phyloP scores from a whole-genome alignment of 768 basidiomycete genomes.

The Podaxis sp. region DNA sequence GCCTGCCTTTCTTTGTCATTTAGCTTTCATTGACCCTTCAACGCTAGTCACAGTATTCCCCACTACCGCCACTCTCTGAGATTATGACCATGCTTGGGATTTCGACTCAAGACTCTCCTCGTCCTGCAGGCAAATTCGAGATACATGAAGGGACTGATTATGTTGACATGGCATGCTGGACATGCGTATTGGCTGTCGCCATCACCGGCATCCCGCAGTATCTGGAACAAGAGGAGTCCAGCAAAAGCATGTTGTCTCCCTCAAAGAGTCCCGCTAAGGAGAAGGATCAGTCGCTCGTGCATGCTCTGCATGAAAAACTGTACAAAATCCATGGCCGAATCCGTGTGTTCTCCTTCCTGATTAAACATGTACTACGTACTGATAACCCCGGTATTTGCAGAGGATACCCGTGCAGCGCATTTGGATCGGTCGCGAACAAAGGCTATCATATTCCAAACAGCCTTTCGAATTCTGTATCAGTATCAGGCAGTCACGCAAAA shows the following conservation, averaged over 20 bases:
- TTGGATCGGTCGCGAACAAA: constrained; percentile 77
- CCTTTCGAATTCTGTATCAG: constrained; percentile 65
- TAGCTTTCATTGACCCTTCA: constrained; percentile 15
- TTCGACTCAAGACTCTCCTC: constrained; percentile 40
- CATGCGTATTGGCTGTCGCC: constrained; percentile 58
- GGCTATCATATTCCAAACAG: constrained; percentile 62
- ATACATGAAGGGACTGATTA: constrained; percentile 60
- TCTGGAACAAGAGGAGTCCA: constrained; percentile 42
- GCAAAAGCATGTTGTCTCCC: constrained; percentile 16
- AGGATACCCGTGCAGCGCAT: constrained; percentile 72
- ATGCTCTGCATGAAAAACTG: constrained; percentile 46
- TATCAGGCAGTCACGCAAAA: constrained; percentile 26
- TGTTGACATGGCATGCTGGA: constrained; percentile 53
- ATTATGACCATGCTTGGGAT: constrained; percentile 36
- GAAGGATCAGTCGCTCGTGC: constrained; percentile 37
- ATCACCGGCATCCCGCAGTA: constrained; percentile 61
- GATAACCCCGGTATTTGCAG: constrained; percentile 30
- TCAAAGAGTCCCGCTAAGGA: constrained; percentile 21
- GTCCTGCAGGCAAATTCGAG: constrained; percentile 48
- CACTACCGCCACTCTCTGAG: constrained; percentile 50
- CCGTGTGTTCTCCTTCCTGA: constrained; percentile 40
- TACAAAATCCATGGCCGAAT: constrained; percentile 60
- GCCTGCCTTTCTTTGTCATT: not conserved
- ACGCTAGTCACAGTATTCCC: constrained; percentile 38
- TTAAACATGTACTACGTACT: not conserved